A percentile compares a stretch with the other conserved stretches of the same genome.
These are phyloP conservation scores for Ceraceosorus guamensis DNA, from an alignment of 1,284 basidiomycete genomes.

Conservation along the genomic window DNA sequence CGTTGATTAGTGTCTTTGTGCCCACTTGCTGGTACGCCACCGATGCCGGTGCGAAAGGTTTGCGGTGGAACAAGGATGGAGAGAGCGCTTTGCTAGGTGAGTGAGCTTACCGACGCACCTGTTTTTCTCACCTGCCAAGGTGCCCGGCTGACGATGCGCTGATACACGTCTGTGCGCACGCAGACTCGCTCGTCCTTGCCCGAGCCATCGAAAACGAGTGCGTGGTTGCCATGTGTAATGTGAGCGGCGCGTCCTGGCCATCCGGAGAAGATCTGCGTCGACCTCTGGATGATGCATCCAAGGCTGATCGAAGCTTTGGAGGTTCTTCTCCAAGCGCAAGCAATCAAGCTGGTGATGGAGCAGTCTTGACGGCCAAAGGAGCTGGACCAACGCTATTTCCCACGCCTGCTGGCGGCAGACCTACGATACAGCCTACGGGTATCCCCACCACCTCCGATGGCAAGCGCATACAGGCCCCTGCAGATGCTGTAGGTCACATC, in stretches of 20 bases:
- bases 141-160: not conserved
- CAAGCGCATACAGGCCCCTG: too few relatives aligned
- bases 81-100: conserved; percentile 30
- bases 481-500: too few relatives aligned
- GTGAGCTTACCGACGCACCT: not conserved
- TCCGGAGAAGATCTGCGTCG: too few relatives aligned
- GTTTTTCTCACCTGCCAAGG: not conserved
- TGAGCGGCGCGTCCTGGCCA: conserved; percentile 26
- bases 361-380: not conserved
- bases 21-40: conserved; percentile 46
- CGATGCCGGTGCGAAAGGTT: conserved; percentile 32
- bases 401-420: too few relatives aligned
- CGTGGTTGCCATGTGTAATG: conserved; percentile 42
- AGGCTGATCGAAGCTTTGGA: too few relatives aligned
- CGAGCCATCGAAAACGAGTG: conserved; percentile 40
- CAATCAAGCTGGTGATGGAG: too few relatives aligned
- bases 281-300: too few relatives aligned
- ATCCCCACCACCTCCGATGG: too few relatives aligned
- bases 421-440: too few relatives aligned
- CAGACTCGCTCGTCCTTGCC: conserved; percentile 23
- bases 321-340: too few relatives aligned
- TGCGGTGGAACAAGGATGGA: conserved; percentile 27
- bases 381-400: too few relatives aligned
- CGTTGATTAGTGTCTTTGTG: conserved; percentile 34
- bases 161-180: too few relatives aligned